Base-by-base conservation (phyloP, 805 yeast species). In the Metschnikowia peoriensis region DNA sequence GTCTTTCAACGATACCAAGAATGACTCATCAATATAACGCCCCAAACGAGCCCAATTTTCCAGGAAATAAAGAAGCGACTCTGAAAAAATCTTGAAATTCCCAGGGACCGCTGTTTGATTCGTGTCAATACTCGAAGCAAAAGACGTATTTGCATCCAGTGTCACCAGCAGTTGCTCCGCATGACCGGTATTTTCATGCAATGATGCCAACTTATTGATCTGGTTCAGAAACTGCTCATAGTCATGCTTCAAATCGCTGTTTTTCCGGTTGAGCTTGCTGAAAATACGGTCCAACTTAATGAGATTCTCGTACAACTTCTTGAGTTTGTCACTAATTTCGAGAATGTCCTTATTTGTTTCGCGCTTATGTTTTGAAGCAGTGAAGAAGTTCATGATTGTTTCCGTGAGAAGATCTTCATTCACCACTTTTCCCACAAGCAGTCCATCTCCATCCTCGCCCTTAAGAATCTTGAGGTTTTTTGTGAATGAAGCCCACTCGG, bases 341-440 rank as follows among this genome's bases (percentile, higher is more conserved):
- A 75, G 64, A 17, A 75, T 75, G 38, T 75, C 80, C 59, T 87
- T 94, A 46, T 85, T 77, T 60, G 93, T 89, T 63, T 89, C 97
- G 43, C 86, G 83, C 55, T 81, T 83, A 59, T 80, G 80, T 59
- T 75, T 75, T 14, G 76, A 67, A 46, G 89, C 85, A 51, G 93
- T 86, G 64, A 93, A 89, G n/a, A 96, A 96, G 65, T 93, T 93
- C 86, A 93, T 88, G 41, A 94, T 84, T 2, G 88, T 86, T 64
- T 93, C 99, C 0, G 96, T 85, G n/a, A 93, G 78, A 12, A 89
- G 84, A 47, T 94, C 99, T 55, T 82, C 80, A 41, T 81, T 80
- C 28, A 80, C 81, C 6, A 70, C 75, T 53, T 66, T 70, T 51
- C 62, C 77, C 41, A 69, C 79, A 56, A 53, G 64, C 64, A 44